Percentiles rank a stretch among this genome's conserved stretches.
phyloP scores from a whole-genome alignment of 2,329 filamentous ascomycete genomes.

The Neoascochyta sp. region DNA sequence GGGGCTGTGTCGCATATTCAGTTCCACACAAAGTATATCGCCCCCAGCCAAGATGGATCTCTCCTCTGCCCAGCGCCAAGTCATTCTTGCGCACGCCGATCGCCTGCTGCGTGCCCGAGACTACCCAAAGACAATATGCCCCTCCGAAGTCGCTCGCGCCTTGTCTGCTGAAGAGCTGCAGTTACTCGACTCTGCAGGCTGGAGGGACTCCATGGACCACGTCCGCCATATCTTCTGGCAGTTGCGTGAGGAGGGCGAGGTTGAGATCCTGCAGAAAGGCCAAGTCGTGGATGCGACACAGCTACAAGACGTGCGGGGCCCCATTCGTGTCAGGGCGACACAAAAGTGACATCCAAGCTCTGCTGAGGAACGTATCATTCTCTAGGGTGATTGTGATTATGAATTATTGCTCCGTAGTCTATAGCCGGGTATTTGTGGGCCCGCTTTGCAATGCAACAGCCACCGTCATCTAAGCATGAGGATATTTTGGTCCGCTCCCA shows the following conservation, averaged over 20 bases:
- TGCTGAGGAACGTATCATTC: no score
- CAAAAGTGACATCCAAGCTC: no score
- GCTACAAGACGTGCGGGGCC: slow-evolving; percentile 44
- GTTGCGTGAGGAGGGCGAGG: slow-evolving; percentile 39
- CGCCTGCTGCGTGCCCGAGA: slow-evolving; percentile 30
- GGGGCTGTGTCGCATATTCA: no score
- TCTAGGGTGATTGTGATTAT: no score
- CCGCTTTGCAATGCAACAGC: no score
- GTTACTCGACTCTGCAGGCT: slow-evolving; percentile 25
- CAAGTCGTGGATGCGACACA: slow-evolving; percentile 35
- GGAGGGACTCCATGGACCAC: slow-evolving; percentile 48
- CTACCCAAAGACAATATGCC: slow-evolving; percentile 52
- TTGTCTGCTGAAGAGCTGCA: slow-evolving; percentile 42
- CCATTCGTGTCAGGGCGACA: slow-evolving; percentile 43
- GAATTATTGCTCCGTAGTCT: no score
- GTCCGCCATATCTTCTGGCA: slow-evolving; percentile 44
- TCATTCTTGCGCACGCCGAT: slow-evolving; percentile 18
- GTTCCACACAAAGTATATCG: no score
- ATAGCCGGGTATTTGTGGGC: no score
- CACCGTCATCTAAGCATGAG: no score
- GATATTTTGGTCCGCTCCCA: slow-evolving; percentile 33
- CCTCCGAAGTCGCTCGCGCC: slow-evolving; percentile 50
- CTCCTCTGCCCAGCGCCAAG: slow-evolving; percentile 12
- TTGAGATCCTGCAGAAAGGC: slow-evolving; percentile 51
- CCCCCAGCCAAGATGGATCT: slow-evolving; percentile 25